Percentiles rank a stretch among this genome's conserved stretches.
These are phyloP conservation scores for Ceratopteris richardii DNA, from an alignment of 75 land plant genomes.

Conservation along the genomic window DNA sequence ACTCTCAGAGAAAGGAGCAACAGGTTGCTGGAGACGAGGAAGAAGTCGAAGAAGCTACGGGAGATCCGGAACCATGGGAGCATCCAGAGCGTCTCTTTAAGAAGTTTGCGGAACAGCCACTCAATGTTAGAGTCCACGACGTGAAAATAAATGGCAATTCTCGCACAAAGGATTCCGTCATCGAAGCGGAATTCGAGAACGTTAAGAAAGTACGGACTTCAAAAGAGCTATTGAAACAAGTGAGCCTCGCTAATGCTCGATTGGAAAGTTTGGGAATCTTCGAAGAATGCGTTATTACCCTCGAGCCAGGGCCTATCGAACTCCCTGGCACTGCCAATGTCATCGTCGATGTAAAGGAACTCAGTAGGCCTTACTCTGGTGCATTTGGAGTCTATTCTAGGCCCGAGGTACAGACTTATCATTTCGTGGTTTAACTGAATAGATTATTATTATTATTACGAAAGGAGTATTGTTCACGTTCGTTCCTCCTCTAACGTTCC, in stretches of 20 bases:
- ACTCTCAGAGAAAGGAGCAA: no score
- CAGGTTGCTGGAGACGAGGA: slow-evolving; percentile 22
- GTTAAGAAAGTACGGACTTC: slow-evolving; percentile 42
- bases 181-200: slow-evolving; percentile 59
- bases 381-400: slow-evolving; percentile 66
- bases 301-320: slow-evolving; percentile 86
- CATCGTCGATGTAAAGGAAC: slow-evolving; percentile 61
- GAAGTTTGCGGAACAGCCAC: slow-evolving; percentile 41
- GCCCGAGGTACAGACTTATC: slow-evolving; percentile 79
- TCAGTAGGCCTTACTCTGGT: slow-evolving; percentile 41
- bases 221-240: slow-evolving; percentile 73
- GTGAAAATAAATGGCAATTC: slow-evolving; percentile 65
- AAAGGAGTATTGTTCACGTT: no score
- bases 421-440: no score
- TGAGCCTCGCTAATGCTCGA: slow-evolving; percentile 34
- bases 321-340: slow-evolving; percentile 90
- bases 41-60: slow-evolving; percentile 27
- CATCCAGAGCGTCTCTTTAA: slow-evolving; percentile 34
- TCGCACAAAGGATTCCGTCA: slow-evolving; percentile 62
- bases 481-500: no score
- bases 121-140: slow-evolving; percentile 69
- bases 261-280: slow-evolving; percentile 56
- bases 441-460: no score
- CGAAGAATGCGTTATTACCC: slow-evolving; percentile 55
- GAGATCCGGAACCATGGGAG: no score